A percentile compares a stretch with the other conserved stretches of the same genome.
Evolutionary conservation across 768 basidiomycete genomes (phyloP).

Genomic region (Phlegmacium glaucopus): DNA sequence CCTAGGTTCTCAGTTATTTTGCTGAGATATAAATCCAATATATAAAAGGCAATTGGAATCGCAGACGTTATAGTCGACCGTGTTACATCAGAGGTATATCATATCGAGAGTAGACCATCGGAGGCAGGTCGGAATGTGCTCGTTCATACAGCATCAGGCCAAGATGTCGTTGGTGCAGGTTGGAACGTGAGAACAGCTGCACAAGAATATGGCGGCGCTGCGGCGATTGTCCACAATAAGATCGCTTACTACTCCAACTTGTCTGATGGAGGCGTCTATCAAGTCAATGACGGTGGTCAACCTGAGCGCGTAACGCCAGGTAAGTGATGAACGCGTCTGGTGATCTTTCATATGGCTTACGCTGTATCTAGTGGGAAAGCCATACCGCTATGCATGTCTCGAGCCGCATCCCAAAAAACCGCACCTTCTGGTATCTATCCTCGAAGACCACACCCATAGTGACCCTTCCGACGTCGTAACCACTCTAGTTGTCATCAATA

Average conservation of each 20-base stretch:
- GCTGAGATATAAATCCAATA: too few species aligned
- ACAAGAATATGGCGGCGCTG: conserved; percentile 70
- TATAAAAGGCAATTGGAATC: conserved; percentile 30
- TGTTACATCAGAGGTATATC: conserved; percentile 28
- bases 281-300: conserved; percentile 32
- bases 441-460: conserved; percentile 65
- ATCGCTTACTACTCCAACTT: conserved; percentile 54
- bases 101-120: conserved; percentile 34
- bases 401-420: conserved; percentile 47
- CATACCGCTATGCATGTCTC: conserved; percentile 59
- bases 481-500: conserved; percentile 55
- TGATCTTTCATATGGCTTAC: conserved; percentile 11
- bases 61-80: conserved; percentile 55
- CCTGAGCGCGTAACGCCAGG: conserved; percentile 67
- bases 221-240: conserved; percentile 46
- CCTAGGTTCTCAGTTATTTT: conserved; percentile 47
- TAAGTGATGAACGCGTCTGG: conserved; percentile 42
- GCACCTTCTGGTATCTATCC: conserved; percentile 52
- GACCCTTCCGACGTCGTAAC: conserved; percentile 52
- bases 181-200: conserved; percentile 59
- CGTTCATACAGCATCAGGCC: conserved; percentile 40
- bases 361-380: conserved; percentile 23
- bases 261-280: conserved; percentile 49
- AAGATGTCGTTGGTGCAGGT: conserved; percentile 47
- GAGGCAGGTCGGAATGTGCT: conserved; percentile 47